These are phyloP conservation scores for Dendrobium catenatum DNA, from an alignment of 106 monocot species.

Conservation along the genomic window DNA sequence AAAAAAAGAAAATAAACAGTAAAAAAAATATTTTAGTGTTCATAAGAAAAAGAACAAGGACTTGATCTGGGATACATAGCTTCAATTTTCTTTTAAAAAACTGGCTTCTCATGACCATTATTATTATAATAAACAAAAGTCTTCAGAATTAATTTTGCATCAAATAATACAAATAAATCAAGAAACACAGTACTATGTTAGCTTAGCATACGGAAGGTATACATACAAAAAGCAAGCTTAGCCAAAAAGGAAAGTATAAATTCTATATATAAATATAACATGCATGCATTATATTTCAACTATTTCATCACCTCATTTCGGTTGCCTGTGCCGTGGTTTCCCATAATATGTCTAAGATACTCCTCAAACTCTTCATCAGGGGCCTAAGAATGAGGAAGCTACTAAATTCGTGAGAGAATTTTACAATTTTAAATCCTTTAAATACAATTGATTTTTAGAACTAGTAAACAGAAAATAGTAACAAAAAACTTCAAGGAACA, in stretches of 20 bases:
- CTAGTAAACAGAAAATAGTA: not conserved
- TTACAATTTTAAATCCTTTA: not conserved
- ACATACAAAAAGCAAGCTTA: not conserved
- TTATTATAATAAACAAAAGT: not conserved
- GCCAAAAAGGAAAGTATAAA: not conserved
- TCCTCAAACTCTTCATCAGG: constrained; percentile 99
- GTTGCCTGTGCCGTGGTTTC: constrained; percentile 71
- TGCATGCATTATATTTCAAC: constrained; percentile 4
- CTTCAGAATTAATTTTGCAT: not conserved
- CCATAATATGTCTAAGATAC: constrained; percentile 67
- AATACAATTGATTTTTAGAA: constrained; percentile 1
- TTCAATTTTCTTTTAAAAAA: not conserved
- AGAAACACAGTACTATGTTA: not conserved
- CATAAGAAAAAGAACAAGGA: not conserved
- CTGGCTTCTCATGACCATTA: not conserved
- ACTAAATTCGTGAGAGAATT: not conserved
- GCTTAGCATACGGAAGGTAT: not conserved
- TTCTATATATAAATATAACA: not conserved
- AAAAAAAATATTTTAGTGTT: not conserved
- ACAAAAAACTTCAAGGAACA: not conserved
- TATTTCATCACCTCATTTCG: constrained; percentile 74
- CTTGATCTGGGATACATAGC: not conserved
- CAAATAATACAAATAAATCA: not conserved
- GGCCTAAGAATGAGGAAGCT: constrained; percentile 37
- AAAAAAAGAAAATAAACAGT: not conserved